Conservation (phyloP, 371 early-diverging fungal species). For the Saksenaea oblongispora region DNA sequence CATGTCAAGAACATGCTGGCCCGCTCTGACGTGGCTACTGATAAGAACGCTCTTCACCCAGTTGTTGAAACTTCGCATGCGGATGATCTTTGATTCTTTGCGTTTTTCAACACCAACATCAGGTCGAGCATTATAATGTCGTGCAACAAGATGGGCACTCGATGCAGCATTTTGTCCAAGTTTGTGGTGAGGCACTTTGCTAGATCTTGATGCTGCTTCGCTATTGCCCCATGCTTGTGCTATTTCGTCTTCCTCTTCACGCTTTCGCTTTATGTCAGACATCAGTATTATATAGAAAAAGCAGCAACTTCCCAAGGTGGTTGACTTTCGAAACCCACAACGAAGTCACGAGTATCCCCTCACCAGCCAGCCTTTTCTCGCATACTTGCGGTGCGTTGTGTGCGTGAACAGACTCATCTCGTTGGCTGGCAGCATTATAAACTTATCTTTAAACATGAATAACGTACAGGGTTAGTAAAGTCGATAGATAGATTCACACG, state of each 20-base stretch:
- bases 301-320: not conserved
- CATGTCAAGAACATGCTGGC: slow-evolving; percentile 82
- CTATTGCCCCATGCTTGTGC: too few species aligned
- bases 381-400: too few species aligned
- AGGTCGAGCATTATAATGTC: slow-evolving; percentile 93
- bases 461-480: too few species aligned
- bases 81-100: slow-evolving; percentile 82
- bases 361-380: too few species aligned
- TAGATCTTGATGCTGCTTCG: not conserved
- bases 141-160: slow-evolving; percentile 62
- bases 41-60: slow-evolving; percentile 95
- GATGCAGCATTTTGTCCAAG: slow-evolving; percentile 11
- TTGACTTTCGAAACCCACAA: not conserved
- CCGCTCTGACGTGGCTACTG: slow-evolving; percentile 56
- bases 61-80: slow-evolving; percentile 93
- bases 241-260: slow-evolving; percentile 1
- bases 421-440: too few species aligned
- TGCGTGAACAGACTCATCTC: too few species aligned
- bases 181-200: slow-evolving; percentile 3
- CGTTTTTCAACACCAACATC: slow-evolving; percentile 76
- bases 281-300: not conserved
- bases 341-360: too few species aligned
- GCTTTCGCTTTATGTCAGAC: slow-evolving; percentile 14
- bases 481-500: too few species aligned
- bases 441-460: too few species aligned